Evolutionary conservation across 352 stramenopile genomes (phyloP).

Genomic region (Pythium phragmitis): DNA sequence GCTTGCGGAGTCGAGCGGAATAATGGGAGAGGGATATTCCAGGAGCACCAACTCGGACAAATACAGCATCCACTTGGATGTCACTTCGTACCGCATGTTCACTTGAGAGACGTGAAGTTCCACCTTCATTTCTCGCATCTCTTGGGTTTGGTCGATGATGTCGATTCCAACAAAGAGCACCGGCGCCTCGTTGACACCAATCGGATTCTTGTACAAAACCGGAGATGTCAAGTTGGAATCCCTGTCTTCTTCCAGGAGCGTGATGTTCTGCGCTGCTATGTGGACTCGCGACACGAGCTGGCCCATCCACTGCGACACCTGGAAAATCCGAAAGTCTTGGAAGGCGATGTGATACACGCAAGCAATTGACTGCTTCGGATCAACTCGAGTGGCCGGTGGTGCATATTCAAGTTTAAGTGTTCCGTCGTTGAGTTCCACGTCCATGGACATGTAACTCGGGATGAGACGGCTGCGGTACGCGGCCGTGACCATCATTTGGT

Average conservation of each 20-base stretch:
- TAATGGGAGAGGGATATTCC: slow-evolving; percentile 81
- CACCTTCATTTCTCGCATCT: slow-evolving; percentile 88
- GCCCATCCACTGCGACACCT: slow-evolving; percentile 87
- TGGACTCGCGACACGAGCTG: slow-evolving; percentile 78
- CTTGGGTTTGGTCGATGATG: slow-evolving; percentile 78
- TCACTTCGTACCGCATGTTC: slow-evolving; percentile 79
- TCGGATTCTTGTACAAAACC: slow-evolving; percentile 82
- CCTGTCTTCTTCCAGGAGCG: slow-evolving; percentile 70
- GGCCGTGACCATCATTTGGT: slow-evolving; percentile 59
- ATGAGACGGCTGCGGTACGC: slow-evolving; percentile 53
- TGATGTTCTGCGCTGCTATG: slow-evolving; percentile 65
- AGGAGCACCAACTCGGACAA: slow-evolving; percentile 75
- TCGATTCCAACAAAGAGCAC: slow-evolving; percentile 81
- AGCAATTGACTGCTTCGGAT: slow-evolving; percentile 23
- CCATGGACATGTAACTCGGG: slow-evolving; percentile 78
- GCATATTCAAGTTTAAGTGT: slow-evolving; percentile 59
- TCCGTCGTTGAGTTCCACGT: slow-evolving; percentile 60
- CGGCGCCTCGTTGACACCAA: slow-evolving; percentile 68
- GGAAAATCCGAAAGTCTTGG: slow-evolving; percentile 76
- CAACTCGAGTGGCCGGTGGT: slow-evolving; percentile 16
- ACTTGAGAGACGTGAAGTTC: slow-evolving; percentile 85
- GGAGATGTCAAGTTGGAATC: slow-evolving; percentile 42
- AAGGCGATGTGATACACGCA: slow-evolving; percentile 77
- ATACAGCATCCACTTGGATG: slow-evolving; percentile 79
- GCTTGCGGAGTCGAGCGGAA: slow-evolving; percentile 74